Evolutionary conservation across 305 asterid species (phyloP).

Genomic region (Fraxinus latifolia): DNA sequence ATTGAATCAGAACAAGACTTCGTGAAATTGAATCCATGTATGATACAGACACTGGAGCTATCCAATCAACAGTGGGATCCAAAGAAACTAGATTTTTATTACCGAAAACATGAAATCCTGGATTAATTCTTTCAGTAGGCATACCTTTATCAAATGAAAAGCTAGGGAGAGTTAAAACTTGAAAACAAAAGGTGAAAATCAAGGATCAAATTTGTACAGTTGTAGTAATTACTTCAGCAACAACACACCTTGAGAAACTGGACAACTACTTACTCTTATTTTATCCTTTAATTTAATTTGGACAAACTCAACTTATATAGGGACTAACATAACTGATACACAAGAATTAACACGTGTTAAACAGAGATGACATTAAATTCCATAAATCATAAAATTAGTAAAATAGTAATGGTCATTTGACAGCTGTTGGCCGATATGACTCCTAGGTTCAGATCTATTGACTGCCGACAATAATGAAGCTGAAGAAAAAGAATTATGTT

Average conservation of each 20-base stretch:
- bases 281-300: not conserved
- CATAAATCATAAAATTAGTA: not conserved
- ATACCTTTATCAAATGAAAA: slow-evolving; percentile 2
- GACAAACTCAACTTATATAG: not conserved
- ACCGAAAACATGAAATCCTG: not conserved
- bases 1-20: not conserved
- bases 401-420: not conserved
- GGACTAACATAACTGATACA: not conserved
- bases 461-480: not conserved
- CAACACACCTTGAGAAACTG: not conserved
- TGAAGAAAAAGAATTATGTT: not conserved
- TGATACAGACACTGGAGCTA: not conserved
- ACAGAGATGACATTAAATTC: not conserved
- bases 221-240: not conserved
- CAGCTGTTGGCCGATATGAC: not conserved
- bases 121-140: not conserved
- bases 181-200: not conserved
- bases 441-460: not conserved
- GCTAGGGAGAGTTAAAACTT: not conserved
- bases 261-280: not conserved
- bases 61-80: not conserved
- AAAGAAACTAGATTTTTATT: not conserved
- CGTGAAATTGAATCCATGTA: not conserved
- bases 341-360: not conserved
- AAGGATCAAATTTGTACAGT: not conserved